Base-by-base conservation (phyloP, 257 asterid genomes). In the Asclepias syriaca region DNA sequence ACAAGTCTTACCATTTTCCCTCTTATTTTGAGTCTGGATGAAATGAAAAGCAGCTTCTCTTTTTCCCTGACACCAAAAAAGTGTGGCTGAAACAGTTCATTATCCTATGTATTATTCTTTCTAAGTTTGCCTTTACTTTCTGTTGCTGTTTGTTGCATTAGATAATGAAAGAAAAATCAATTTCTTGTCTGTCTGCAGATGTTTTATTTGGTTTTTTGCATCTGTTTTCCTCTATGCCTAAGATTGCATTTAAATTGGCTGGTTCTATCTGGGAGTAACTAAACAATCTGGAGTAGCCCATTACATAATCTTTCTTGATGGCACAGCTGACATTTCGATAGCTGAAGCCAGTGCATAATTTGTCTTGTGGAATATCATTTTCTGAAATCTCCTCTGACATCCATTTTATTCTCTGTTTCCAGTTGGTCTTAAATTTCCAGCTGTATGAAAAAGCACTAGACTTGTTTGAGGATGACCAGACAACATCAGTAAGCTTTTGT, bases 391-490 rank as follows among this genome's bases (percentile, higher is more conserved):
- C 48, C n/a, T 45, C 67, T 72, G 68, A 79, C 76, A 68, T 48
- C 73, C 73, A 32, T 76, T 72, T 43, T 43, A 48, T 66, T 77
- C 54, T 64, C 43, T 72, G 63, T 72, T 76, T 72, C 59, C 92
- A 94, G 99, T 82, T 91, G 32, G 81, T 86, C 83, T 86, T 94
- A 74, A 89, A 94, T 73, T 83, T 94, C 77, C 99, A 91, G 80
- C 86, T 91, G 71, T 91, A 89, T 87, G 98, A 88, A 71, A 94
- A 91, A 85, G 99, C 96, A 18, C 78, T 91, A 49, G 99, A 94
- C 74, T 79, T 94, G 87, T 92, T 94, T 78, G 99, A 94, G 81
- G 98, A 88, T 75, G 99, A 91, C 77, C 95, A 68, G 69, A 59
- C 97, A 82, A 87, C 88, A 73, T 85, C 93, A 21, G 99, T 94